Percentiles rank a stretch among this genome's conserved stretches.
phyloP scores from a whole-genome alignment of 2,329 filamentous ascomycete species.

The Diaporthe caulivora region DNA sequence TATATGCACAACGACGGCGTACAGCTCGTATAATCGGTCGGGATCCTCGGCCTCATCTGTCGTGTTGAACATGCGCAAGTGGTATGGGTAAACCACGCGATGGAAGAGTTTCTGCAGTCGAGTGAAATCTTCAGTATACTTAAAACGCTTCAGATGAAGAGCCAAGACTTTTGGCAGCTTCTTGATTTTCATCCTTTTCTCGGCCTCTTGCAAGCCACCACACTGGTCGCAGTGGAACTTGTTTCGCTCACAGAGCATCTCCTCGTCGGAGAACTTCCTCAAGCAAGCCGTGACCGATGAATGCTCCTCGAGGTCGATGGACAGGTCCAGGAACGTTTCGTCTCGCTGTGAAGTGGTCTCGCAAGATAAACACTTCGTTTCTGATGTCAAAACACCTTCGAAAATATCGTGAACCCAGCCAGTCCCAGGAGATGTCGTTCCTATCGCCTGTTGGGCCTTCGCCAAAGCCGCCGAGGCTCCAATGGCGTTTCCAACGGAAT shows the following conservation, averaged over 20 bases:
- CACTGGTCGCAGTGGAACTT: slow-evolving; percentile 99
- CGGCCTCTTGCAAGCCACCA: slow-evolving; percentile 94
- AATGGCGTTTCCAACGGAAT: slow-evolving; percentile 63
- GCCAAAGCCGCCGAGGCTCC: slow-evolving; percentile 48
- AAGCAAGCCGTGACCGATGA: slow-evolving; percentile 96
- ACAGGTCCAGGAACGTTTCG: slow-evolving; percentile 95
- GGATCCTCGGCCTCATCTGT: slow-evolving; percentile 95
- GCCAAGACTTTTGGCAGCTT: slow-evolving; percentile 90
- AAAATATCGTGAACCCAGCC: slow-evolving; percentile 98
- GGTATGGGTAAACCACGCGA: slow-evolving; percentile 95
- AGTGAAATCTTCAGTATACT: slow-evolving; percentile 96
- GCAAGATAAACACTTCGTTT: slow-evolving; percentile 96
- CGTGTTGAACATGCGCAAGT: slow-evolving; percentile 96
- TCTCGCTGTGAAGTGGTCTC: slow-evolving; percentile 96
- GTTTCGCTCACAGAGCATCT: slow-evolving; percentile 98
- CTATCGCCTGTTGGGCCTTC: slow-evolving; percentile 49
- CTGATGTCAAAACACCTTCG: slow-evolving; percentile 92
- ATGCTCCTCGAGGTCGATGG: slow-evolving; percentile 94
- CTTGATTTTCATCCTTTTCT: slow-evolving; percentile 99
- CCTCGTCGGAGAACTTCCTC: slow-evolving; percentile 95
- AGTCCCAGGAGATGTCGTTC: slow-evolving; percentile 71
- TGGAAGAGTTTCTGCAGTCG: slow-evolving; percentile 96
- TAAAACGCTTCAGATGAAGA: slow-evolving; percentile 95
- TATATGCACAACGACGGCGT: slow-evolving; percentile 97
- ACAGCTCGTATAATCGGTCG: slow-evolving; percentile 94